Evolutionary conservation across 768 basidiomycete genomes (phyloP), one percentile per base, ranked within the genome.

Genomic region (Boletus rubescentipes): DNA sequence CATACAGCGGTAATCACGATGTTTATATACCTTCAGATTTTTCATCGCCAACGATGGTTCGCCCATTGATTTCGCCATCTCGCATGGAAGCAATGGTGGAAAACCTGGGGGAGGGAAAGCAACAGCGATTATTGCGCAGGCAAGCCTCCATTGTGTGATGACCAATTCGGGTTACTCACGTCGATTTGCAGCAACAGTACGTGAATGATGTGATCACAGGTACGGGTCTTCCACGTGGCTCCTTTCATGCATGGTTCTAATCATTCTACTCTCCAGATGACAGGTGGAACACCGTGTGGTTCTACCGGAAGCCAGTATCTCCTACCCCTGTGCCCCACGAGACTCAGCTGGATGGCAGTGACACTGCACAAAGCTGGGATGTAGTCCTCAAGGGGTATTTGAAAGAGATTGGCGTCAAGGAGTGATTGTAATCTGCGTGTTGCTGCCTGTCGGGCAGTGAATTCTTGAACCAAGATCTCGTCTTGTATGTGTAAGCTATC

Each of bases 261-360:
- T 8, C 5, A 14, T 20, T n/a, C n/a, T n/a, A n/a, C 3, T 31
- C 31, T 18, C 18, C 21, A 54, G 53, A 55, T 43, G 46, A 55
- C 16, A 38, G 36, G 30, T 55, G 54, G 55, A 56, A 56, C 51
- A 56, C 55, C 16, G 2, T 9, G 40, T 56, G 51, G 55, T 54
- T 43, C 46, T 57, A 48, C 34, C 46, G 34, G 41, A 54, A 34
- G 21, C 36, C 14, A 0, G 55, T 57, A 16, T 49, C 53, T 11
- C 5, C 7, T 16, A 21, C 2, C 26, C 26, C 53, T 10, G 39
- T 21, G 18, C 10, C 38, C 7, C 30, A 40, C 18, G 7, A 14
- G 29, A 15, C 38, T 15, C 11, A 32, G 8, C n/a, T 54, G 9
- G 1, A 15, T n/a, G 40, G 34, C n/a, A n/a, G n/a, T n/a, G n/a